A percentile compares a stretch with the other conserved stretches of the same genome.
These are phyloP conservation scores for Dioszegia aurantiaca DNA, from an alignment of 768 basidiomycete genomes.

Conservation along the genomic window DNA sequence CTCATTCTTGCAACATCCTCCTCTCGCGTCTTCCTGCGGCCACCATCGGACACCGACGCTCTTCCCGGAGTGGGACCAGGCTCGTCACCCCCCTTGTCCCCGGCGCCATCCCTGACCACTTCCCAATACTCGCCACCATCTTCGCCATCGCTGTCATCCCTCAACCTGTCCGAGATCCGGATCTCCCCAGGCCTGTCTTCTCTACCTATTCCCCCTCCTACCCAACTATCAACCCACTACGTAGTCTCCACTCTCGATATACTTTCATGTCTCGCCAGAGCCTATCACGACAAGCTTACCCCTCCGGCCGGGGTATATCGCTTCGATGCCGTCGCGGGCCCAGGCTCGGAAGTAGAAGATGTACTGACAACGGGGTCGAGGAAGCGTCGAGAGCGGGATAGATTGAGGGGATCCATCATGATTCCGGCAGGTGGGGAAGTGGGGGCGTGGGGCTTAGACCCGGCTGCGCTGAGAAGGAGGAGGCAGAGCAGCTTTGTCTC, in stretches of 20 bases:
- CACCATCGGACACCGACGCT: neutral
- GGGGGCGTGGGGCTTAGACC: conserved; percentile 12
- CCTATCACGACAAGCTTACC: conserved; percentile 17
- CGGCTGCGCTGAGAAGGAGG: conserved; percentile 6
- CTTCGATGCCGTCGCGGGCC: neutral
- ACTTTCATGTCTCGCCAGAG: conserved; percentile 21
- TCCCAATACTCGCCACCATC: conserved; percentile 12
- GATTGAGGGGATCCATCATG: conserved; percentile 15
- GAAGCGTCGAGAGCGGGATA: conserved; percentile 1
- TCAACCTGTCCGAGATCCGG: conserved; percentile 9
- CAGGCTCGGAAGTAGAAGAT: neutral
- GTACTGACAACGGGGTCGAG: neutral
- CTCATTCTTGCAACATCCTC: conserved; percentile 42
- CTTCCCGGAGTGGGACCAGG: neutral
- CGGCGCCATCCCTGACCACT: conserved; percentile 12
- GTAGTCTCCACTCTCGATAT: conserved; percentile 37
- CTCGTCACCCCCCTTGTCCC: conserved; percentile 18
- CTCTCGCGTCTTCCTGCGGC: conserved; percentile 32
- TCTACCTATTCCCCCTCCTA: conserved; percentile 23
- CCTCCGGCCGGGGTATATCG: conserved; percentile 15
- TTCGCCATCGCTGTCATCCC: conserved; percentile 16
- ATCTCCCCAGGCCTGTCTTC: neutral
- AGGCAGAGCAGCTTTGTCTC: conserved; percentile 9
- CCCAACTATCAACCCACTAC: conserved; percentile 32
- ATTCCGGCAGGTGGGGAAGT: conserved; percentile 9